Base-by-base conservation (phyloP, 148 eudicot genomes). In the Vaccinium darrowii region DNA sequence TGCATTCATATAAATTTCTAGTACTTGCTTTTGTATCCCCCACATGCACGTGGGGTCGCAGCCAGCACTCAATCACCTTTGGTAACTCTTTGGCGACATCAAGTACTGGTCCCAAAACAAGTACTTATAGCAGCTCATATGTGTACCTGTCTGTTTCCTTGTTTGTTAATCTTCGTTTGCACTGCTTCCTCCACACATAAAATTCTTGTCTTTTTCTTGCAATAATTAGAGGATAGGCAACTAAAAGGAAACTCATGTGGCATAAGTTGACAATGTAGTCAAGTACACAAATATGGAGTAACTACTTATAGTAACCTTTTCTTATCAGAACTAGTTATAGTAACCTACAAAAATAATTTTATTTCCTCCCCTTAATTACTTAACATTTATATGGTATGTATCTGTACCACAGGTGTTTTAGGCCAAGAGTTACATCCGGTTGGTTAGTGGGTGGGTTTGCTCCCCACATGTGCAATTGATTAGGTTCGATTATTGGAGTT, bases 111-210 rank as follows among this genome's bases (percentile, higher is more conserved):
- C 65, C 85, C 81, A 47, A 50, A 77, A 5, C 36, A 77, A 84
- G 81, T 76, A 84, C 75, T 50, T 33, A 30, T 69, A 57, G 52
- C 30, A 1, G 2, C 74, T 25, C 36, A 65, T 65, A 8, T 23
- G n/a, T 58, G 39, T 58, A 3, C 53, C 53, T 79, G 36, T 79
- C n/a, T 8, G 56, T 79, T 84, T 23, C 30, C 13, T 23, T 65
- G 33, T 23, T 65, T 65, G 10, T 23, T 8, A 23, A 84, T 65
- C 86, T 79, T 84, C 53, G 67, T 78, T 67, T 79, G 78, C 76
- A 19, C 82, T 65, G 53, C 82, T 52, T 65, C 83, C 54, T 72
- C 79, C 77, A 71, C 86, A 79, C 83, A 80, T 85, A 69, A 80
- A 80, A 36, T 71, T 85, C 79, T 79, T 67, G 82, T 78, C 82